Base-by-base conservation (phyloP, 2,329 filamentous ascomycete genomes). In the Phoma sp. region DNA sequence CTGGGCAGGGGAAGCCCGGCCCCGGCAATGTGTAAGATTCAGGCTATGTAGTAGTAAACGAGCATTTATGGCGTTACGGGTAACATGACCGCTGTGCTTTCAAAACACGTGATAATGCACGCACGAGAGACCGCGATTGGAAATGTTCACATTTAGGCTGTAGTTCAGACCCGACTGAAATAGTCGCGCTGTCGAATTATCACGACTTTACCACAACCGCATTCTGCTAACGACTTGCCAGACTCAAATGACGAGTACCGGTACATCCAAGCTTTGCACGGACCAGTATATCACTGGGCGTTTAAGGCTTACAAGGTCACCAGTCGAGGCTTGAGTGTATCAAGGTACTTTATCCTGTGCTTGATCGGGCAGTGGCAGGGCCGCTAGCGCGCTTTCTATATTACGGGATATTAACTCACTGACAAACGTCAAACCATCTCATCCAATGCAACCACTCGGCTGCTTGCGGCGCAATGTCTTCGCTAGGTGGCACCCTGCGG, bases 1-100 rank as follows among this genome's bases (percentile, higher is more conserved):
- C 76, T 18, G 69, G 69, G 23, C 73, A 73, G 35, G 72, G 71
- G 1, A 52, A 52, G 32, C 67, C 71, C 2, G 72, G 72, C 8
- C 68, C 70, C 18, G 65, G 59, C 51, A 75, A 74, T 61, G 72
- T 73, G 14, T 75, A 60, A 67, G 35, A 37, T 18, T 49, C 48
- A 25, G 36, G 32, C n/a, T 40, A 40, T 27, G 30, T 39, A 49
- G 30, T 39, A 49, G 40, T 30, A 42, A 37, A 37, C 32, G 52
- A 47, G 62, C 61, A 64, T 64, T 36, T 44, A 29, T 51, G 63
- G 66, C 61, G 64, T 66, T 68, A 45, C 9, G 18, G 42, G 47
- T 43, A 27, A 32, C 6, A 18, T 22, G 11, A 37, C 35, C 7
- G 24, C 37, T 18, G 38, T 23, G 32, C 42, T 18, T 7, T 10